phyloP scores from a whole-genome alignment of 1,284 basidiomycete species.

The Irpex sp. region DNA sequence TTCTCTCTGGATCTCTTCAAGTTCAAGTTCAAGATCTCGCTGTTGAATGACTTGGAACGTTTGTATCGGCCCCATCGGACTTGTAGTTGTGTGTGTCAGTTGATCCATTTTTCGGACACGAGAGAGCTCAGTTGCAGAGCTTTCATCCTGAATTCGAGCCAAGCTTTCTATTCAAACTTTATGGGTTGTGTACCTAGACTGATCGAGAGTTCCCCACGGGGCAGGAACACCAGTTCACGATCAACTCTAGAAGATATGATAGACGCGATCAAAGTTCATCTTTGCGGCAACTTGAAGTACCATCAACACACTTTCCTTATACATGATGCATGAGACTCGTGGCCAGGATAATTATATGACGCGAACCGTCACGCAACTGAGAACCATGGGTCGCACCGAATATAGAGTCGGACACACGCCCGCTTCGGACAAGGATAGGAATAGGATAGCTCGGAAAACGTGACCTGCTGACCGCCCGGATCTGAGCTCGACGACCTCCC shows the following conservation, averaged over 20 bases:
- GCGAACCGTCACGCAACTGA: neutral
- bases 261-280: neutral
- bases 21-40: too few relatives aligned
- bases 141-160: neutral
- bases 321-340: too few relatives aligned
- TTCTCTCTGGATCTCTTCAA: too few relatives aligned
- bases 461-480: neutral
- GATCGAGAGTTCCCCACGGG: neutral
- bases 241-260: neutral
- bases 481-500: neutral
- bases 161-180: too few relatives aligned
- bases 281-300: neutral
- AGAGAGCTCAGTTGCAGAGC: neutral
- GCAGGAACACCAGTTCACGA: neutral
- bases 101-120: too few relatives aligned
- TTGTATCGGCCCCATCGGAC: too few relatives aligned
- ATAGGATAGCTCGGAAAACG: neutral
- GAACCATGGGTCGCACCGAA: neutral
- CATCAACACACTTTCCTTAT: too few relatives aligned
- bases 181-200: neutral
- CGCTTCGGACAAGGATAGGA: neutral
- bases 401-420: neutral
- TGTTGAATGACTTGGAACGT: too few relatives aligned
- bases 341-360: too few relatives aligned
- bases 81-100: too few relatives aligned